These are phyloP conservation scores for Amanita phalloides DNA, from an alignment of 768 basidiomycete species.

Conservation along the genomic window DNA sequence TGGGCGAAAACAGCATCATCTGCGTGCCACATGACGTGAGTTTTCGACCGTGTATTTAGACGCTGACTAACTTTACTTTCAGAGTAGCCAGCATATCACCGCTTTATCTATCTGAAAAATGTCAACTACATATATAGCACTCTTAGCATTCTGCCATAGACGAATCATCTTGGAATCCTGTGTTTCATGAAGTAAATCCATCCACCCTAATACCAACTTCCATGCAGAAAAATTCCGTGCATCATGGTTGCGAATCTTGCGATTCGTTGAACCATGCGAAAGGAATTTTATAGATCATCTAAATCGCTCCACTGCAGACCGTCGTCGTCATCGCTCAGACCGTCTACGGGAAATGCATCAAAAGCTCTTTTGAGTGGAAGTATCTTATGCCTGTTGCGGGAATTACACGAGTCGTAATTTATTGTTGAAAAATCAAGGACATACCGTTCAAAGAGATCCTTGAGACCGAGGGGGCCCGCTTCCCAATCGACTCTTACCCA, in stretches of 20 bases:
- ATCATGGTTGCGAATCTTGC: no score
- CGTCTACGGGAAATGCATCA: not conserved
- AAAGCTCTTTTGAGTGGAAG: not conserved
- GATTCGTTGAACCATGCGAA: no score
- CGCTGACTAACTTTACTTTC: not conserved
- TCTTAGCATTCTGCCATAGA: not conserved
- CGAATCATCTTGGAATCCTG: not conserved
- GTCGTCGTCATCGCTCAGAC: not conserved
- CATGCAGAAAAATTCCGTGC: no score
- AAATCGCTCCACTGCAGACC: not conserved
- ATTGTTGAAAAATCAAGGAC: not conserved
- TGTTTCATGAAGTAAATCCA: not conserved
- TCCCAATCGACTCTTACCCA: slow-evolving; percentile 90
- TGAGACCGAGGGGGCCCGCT: slow-evolving; percentile 29
- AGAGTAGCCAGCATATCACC: not conserved
- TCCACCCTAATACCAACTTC: no score
- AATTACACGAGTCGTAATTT: not conserved
- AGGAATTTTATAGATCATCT: not conserved
- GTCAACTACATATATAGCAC: no score
- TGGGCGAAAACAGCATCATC: slow-evolving; percentile 1
- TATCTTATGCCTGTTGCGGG: not conserved
- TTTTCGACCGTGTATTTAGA: not conserved
- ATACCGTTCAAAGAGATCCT: slow-evolving; percentile 2
- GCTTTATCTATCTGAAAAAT: not conserved
- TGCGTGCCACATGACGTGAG: not conserved